phyloP scores from a whole-genome alignment of 192 early-diverging fungal genomes.

The Oehlia diaphana region DNA sequence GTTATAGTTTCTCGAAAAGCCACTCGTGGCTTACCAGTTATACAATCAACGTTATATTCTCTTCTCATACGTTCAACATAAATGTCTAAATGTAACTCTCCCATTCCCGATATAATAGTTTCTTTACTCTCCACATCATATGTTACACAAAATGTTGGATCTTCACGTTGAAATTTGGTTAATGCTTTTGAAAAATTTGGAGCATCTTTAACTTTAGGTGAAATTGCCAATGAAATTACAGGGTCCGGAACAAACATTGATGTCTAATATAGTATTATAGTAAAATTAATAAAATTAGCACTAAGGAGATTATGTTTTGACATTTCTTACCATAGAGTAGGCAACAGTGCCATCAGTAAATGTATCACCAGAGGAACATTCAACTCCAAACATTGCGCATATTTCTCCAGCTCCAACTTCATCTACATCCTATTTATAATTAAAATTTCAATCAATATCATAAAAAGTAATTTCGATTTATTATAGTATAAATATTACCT shows the following conservation, averaged over 20 bases:
- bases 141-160: slow-evolving; percentile 84
- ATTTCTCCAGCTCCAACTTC: slow-evolving; percentile 93
- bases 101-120: slow-evolving; percentile 89
- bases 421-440: slow-evolving; percentile 69
- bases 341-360: slow-evolving; percentile 86
- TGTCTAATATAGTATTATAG: slow-evolving; percentile 46
- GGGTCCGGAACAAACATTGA: slow-evolving; percentile 98
- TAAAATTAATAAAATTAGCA: slow-evolving; percentile 1
- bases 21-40: slow-evolving; percentile 96
- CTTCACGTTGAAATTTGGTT: slow-evolving; percentile 81
- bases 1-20: slow-evolving; percentile 96
- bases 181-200: slow-evolving; percentile 78
- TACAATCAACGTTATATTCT: slow-evolving; percentile 95
- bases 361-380: slow-evolving; percentile 95
- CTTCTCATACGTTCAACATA: slow-evolving; percentile 99
- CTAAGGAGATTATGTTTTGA: neutral
- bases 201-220: slow-evolving; percentile 87
- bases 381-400: slow-evolving; percentile 96
- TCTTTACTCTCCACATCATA: slow-evolving; percentile 80
- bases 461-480: neutral
- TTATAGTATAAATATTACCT: slow-evolving; percentile 37
- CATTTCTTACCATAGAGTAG: slow-evolving; percentile 71
- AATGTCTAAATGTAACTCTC: slow-evolving; percentile 84
- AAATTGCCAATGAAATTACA: slow-evolving; percentile 92
- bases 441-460: neutral